A percentile compares a stretch with the other conserved stretches of the same genome.
Conservation (phyloP, 441 rosid genomes). For the Jatropha multifida region DNA sequence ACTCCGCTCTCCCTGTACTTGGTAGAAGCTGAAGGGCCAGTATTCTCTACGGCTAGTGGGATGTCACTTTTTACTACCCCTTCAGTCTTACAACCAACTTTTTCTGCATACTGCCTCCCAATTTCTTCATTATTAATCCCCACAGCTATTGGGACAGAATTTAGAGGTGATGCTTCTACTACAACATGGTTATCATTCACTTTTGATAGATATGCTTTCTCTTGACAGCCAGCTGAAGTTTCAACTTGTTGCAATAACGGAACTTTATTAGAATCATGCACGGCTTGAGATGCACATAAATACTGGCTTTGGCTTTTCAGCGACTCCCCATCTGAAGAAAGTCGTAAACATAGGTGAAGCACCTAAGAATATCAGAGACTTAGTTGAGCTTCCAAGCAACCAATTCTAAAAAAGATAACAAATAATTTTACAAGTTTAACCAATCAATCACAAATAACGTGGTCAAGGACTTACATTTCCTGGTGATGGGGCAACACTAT, state of each 20-base stretch:
- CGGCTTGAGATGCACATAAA: slow-evolving; percentile 18
- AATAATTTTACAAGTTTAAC: not conserved
- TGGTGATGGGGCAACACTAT: slow-evolving; percentile 31
- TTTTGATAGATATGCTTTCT: slow-evolving; percentile 15
- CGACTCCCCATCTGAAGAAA: slow-evolving; percentile 41
- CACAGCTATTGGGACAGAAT: slow-evolving; percentile 18
- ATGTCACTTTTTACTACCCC: slow-evolving; percentile 1
- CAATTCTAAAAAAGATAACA: not conserved
- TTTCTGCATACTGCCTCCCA: slow-evolving; percentile 8
- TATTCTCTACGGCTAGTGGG: slow-evolving; percentile 17
- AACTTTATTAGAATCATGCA: slow-evolving; percentile 17
- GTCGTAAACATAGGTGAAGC: slow-evolving; percentile 42
- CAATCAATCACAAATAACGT: not conserved
- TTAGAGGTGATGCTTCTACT: slow-evolving; percentile 15
- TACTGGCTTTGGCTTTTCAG: slow-evolving; percentile 27
- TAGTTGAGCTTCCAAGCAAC: slow-evolving; percentile 12
- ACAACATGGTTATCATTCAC: slow-evolving; percentile 11
- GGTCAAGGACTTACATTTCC: slow-evolving; percentile 36
- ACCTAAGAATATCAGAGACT: slow-evolving; percentile 31
- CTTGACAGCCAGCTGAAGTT: slow-evolving; percentile 21
- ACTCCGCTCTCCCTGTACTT: slow-evolving; percentile 5
- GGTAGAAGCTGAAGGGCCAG: slow-evolving; percentile 13
- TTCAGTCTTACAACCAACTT: not conserved
- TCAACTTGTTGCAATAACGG: slow-evolving; percentile 25
- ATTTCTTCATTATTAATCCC: slow-evolving; percentile 15